Percentiles rank a stretch among this genome's conserved stretches.
These are phyloP conservation scores for Phytophthora vignae DNA, from an alignment of 352 stramenopile species.

Conservation along the genomic window DNA sequence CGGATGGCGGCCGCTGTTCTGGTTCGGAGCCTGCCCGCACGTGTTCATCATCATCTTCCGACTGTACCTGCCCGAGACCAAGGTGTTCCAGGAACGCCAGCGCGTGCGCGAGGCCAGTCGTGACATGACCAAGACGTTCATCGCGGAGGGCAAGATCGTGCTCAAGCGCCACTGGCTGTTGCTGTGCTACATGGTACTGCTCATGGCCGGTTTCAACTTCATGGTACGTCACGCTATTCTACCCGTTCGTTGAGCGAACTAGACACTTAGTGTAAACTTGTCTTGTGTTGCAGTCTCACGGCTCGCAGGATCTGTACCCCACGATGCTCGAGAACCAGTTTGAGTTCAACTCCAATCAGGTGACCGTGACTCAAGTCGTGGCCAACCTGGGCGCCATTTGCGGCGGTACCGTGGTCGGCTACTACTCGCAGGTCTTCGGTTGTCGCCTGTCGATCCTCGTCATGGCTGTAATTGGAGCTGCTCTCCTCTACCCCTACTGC, in stretches of 20 bases:
- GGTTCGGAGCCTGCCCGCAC: constrained; percentile 58
- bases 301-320: constrained; percentile 60
- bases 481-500: constrained; percentile 60
- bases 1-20: constrained; percentile 56
- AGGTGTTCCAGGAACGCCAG: constrained; percentile 51
- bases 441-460: constrained; percentile 54
- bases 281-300: constrained; percentile 39
- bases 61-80: constrained; percentile 48
- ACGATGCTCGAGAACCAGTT: constrained; percentile 62
- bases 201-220: constrained; percentile 63
- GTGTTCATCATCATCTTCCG: constrained; percentile 57
- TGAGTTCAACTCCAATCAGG: constrained; percentile 51
- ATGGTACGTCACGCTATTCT: constrained; percentile 31
- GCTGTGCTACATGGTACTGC: constrained; percentile 52
- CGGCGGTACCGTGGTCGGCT: constrained; percentile 57
- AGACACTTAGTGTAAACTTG: constrained; percentile 5
- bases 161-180: constrained; percentile 55
- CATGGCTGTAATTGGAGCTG: constrained; percentile 40
- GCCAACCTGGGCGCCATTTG: constrained; percentile 59
- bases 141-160: constrained; percentile 53
- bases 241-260: neutral
- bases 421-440: constrained; percentile 65
- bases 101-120: constrained; percentile 38
- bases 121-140: constrained; percentile 46
- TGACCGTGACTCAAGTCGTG: constrained; percentile 57